Base-by-base conservation (phyloP, 306 rosid genomes). In the Trifolium repens region DNA sequence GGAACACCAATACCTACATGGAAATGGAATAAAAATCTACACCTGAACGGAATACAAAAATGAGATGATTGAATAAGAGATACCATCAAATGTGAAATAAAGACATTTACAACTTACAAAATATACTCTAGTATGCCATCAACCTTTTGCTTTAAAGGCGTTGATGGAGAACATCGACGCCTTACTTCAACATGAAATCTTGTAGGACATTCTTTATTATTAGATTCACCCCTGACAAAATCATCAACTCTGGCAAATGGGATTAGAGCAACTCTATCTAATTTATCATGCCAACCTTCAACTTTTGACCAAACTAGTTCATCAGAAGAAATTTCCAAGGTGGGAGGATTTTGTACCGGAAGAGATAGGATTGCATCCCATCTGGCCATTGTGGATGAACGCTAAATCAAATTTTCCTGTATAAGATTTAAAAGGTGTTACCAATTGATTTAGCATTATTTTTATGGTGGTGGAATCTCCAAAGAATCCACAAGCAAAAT, bases 291-390 rank as follows among this genome's bases (percentile, higher is more conserved):
- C 96, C 96, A 94, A 43, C 99, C 99, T 84, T 94, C 97, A 44
- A 90, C 96, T 86, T 85, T 90, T 6, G 99, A 90, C 96, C 97
- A 92, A 9, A 87, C 91, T 49, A 94, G 73, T 47, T 94, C 96
- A 67, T 16, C 71, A 5, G 92, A 67, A 79, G 96, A 90, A 83
- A 94, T 78, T 81, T 89, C 98, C 87, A 84, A 80, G 6, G 88
- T 81, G 34, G 92, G 89, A 81, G 97, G 99, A 77, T 87, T 94
- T 86, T 94, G 96, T n/a, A 94, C 91, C 1, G 94, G 96, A 72
- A 92, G 97, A 64, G 99, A 90, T 32, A 92, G 79, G 79, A 94
- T 92, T 60, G 90, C 97, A 59, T 94, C 99, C 96, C 97, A 94
- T 83, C 96, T 89, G 16, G 97, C 96, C 97, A 94, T 94, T 79